These are phyloP conservation scores for Guillardia theta DNA, from an alignment of 78 protist species.

Conservation along the genomic window DNA sequence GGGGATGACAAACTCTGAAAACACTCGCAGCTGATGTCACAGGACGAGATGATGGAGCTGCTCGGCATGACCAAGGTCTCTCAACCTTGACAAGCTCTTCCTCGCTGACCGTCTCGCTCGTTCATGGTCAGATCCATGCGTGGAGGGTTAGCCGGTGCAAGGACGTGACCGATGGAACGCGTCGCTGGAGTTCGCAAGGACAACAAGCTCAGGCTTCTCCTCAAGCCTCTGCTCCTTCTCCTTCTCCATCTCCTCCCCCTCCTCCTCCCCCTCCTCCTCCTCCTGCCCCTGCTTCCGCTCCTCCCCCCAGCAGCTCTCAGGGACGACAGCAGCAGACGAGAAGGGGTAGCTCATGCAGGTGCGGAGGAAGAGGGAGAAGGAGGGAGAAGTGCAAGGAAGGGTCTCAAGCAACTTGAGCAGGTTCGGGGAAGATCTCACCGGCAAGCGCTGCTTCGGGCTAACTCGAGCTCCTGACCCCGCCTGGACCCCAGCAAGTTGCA, in stretches of 20 bases:
- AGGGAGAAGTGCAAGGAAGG: not conserved
- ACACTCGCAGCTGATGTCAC: not conserved
- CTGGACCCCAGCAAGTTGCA: not conserved
- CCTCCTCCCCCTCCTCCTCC: not conserved
- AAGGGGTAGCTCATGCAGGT: not conserved
- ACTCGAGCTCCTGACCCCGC: slow-evolving; percentile 16
- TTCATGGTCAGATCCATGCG: not conserved
- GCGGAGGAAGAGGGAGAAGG: too few species aligned
- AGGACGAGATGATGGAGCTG: slow-evolving; percentile 18
- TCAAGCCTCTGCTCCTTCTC: not conserved
- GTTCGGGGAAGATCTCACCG: not conserved
- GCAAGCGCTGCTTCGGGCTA: not conserved
- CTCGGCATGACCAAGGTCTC: slow-evolving; percentile 13
- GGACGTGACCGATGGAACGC: not conserved
- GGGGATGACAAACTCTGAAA: too few species aligned
- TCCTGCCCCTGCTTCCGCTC: not conserved
- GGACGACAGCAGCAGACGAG: not conserved
- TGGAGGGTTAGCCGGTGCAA: slow-evolving; percentile 23
- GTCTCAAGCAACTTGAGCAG: not conserved
- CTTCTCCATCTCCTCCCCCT: not conserved
- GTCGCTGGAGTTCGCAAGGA: not conserved
- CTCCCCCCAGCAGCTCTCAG: not conserved
- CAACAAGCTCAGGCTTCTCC: not conserved
- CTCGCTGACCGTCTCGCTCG: not conserved
- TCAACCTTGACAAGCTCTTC: not conserved